phyloP scores from a whole-genome alignment of 2,329 filamentous ascomycete species.

The Fusarium sp. region DNA sequence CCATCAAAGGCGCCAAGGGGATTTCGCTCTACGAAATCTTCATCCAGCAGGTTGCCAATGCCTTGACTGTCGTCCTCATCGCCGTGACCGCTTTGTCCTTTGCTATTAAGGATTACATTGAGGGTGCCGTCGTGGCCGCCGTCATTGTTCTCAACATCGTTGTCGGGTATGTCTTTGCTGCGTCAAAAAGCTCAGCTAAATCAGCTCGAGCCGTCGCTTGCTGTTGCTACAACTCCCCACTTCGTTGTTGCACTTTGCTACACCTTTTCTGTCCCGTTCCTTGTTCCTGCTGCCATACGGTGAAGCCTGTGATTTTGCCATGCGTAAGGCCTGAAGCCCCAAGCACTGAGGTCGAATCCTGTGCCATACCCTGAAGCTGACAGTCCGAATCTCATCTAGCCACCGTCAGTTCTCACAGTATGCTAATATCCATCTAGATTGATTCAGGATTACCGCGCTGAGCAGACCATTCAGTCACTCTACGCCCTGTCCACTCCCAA shows the following conservation, averaged over 20 bases:
- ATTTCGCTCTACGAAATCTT: constrained; percentile 81
- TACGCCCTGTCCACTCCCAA: constrained; percentile 69
- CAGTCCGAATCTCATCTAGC: constrained; percentile 36
- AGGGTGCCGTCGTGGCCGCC: constrained; percentile 71
- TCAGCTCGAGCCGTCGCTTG: constrained; percentile 37
- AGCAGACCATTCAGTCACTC: constrained; percentile 71
- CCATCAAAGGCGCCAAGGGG: constrained; percentile 77
- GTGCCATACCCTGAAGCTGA: constrained; percentile 48
- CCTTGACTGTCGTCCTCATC: constrained; percentile 78
- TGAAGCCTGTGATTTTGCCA: constrained; percentile 47
- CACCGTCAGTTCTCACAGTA: constrained; percentile 26
- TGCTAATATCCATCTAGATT: constrained; percentile 57
- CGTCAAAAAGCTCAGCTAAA: constrained; percentile 37
- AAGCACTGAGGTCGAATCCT: constrained; percentile 45
- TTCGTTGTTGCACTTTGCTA: constrained; percentile 40
- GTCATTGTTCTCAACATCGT: constrained; percentile 76
- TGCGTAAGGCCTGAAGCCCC: constrained; percentile 45
- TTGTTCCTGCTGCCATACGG: constrained; percentile 44
- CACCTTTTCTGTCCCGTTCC: constrained; percentile 20
- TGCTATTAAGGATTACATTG: constrained; percentile 72
- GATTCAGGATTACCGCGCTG: constrained; percentile 70
- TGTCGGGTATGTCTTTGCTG: constrained; percentile 65
- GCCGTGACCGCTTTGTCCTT: constrained; percentile 79
- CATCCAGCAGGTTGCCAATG: constrained; percentile 81
- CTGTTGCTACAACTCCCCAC: constrained; percentile 27